Evolutionary conservation across 352 stramenopile species (phyloP).

Genomic region (Aphanomyces euteiches): DNA sequence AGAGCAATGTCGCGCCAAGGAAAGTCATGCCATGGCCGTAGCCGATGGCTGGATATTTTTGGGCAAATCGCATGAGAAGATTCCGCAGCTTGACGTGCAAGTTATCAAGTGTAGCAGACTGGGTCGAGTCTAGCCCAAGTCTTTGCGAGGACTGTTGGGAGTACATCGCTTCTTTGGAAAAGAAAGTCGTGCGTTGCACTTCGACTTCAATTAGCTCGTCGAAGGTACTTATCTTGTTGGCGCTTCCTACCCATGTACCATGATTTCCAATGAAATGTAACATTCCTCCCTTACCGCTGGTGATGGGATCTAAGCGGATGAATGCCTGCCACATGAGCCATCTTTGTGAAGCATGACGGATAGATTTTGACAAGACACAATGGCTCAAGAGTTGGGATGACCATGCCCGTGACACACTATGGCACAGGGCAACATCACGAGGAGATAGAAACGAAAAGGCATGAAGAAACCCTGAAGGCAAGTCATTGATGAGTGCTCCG

Average conservation of each 20-base stretch:
- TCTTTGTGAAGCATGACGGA: background rate
- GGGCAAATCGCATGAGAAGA: background rate
- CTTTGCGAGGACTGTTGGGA: background rate
- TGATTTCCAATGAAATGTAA: background rate
- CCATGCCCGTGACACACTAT: background rate
- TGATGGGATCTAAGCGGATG: background rate
- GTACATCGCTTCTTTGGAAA: constrained; percentile 22
- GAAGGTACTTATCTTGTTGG: background rate
- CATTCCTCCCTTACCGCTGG: background rate
- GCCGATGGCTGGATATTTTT: background rate
- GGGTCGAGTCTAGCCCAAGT: background rate
- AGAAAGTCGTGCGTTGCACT: constrained; percentile 24
- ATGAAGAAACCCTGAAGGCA: background rate
- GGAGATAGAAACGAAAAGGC: constrained; percentile 16
- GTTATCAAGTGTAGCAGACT: background rate
- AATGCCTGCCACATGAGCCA: constrained; percentile 13
- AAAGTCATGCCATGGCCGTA: constrained; percentile 25
- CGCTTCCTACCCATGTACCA: background rate
- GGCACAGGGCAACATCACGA: background rate
- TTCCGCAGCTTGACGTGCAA: constrained; percentile 5
- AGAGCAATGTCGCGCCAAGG: background rate
- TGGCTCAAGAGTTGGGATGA: background rate
- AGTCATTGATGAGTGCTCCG: background rate
- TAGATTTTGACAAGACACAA: background rate
- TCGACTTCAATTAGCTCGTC: constrained; percentile 1